Evolutionary conservation across 768 basidiomycete species (phyloP).

Genomic region (Termitomyces sp.): DNA sequence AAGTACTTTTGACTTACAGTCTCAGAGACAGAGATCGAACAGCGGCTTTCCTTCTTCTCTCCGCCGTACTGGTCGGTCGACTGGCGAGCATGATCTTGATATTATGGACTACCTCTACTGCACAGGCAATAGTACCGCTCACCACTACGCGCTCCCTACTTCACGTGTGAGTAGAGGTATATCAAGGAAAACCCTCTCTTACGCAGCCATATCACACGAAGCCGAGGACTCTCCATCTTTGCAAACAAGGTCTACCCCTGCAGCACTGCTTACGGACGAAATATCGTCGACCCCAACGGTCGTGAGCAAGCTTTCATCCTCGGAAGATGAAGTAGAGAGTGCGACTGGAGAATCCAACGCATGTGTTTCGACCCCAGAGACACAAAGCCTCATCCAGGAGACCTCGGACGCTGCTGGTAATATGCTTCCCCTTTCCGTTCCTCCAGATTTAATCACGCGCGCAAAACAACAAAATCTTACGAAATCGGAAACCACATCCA

Average conservation of each 20-base stretch:
- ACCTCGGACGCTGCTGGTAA: neutral
- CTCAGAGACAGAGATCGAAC: neutral
- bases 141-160: neutral
- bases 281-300: conserved; percentile 4
- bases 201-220: neutral
- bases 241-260: conserved; percentile 9
- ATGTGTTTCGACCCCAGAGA: neutral
- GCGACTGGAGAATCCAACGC: neutral
- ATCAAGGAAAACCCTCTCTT: neutral
- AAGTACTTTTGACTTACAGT: neutral
- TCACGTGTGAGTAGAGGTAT: neutral
- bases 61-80: neutral
- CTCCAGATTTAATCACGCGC: neutral
- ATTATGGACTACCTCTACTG: conserved; percentile 10
- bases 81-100: conserved; percentile 10
- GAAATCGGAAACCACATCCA: neutral
- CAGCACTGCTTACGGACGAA: neutral
- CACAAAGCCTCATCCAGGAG: neutral
- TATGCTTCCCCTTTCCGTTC: neutral
- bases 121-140: neutral
- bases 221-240: neutral
- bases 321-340: neutral
- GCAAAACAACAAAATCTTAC: neutral
- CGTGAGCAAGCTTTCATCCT: neutral
- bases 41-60: neutral